Conservation (phyloP, 352 stramenopile genomes). For the Phytopythium helicoides region DNA sequence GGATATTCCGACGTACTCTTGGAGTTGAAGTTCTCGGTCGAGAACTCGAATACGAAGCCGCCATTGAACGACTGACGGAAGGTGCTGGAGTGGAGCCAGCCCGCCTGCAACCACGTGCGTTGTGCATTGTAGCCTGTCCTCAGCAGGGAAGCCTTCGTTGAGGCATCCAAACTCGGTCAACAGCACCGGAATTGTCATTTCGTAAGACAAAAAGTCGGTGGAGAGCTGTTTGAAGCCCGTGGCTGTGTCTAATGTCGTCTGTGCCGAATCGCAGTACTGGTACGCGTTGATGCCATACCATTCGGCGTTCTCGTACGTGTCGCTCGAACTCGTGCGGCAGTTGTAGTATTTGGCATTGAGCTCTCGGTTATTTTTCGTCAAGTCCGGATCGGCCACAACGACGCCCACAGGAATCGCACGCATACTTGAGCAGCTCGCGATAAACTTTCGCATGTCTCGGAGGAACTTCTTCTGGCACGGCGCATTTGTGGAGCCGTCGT, state of each 20-base stretch:
- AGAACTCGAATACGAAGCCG: conserved; percentile 83
- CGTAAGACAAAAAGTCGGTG: conserved; percentile 45
- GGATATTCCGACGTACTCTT: conserved; percentile 51
- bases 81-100: conserved; percentile 42
- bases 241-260: too few relatives aligned
- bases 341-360: conserved; percentile 84
- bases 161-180: conserved; percentile 85
- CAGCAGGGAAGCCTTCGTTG: conserved; percentile 46
- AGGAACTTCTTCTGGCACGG: conserved; percentile 91
- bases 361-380: conserved; percentile 49
- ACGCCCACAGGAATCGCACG: conserved; percentile 77
- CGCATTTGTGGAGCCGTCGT: conserved; percentile 40
- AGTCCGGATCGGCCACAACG: conserved; percentile 42
- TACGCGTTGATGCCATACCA: conserved; percentile 90
- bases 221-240: conserved; percentile 48
- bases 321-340: conserved; percentile 63
- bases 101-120: conserved; percentile 57
- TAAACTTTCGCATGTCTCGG: conserved; percentile 75
- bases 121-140: conserved; percentile 58
- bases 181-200: conserved; percentile 73
- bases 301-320: conserved; percentile 71
- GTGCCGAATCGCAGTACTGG: conserved; percentile 54
- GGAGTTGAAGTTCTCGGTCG: conserved; percentile 70
- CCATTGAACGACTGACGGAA: conserved; percentile 60
- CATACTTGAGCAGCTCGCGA: conserved; percentile 45